Base-by-base conservation (phyloP, 2,329 filamentous ascomycete genomes). In the Fusarium sp. region DNA sequence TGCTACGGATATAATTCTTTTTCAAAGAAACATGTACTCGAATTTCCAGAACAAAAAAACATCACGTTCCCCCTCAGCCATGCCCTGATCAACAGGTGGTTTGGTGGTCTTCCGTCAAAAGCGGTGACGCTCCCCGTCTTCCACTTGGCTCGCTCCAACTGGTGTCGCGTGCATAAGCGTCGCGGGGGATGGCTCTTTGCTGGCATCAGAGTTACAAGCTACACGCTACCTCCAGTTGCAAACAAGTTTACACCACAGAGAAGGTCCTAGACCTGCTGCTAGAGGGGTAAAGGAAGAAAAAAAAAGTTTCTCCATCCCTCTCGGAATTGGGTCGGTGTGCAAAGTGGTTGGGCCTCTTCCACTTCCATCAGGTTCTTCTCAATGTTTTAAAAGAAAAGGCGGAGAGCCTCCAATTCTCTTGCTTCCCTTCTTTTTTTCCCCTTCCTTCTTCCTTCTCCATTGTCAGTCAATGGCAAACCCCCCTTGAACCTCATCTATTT, bases 161-260 rank as follows among this genome's bases (percentile, higher is more conserved):
- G 72, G 69, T 71, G 71, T 74, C 68, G 73, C 73, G 63, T 74
- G 74, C 74, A 74, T 75, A 74, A 74, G 73, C 67, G 71, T 66
- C 61, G 50, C 50, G 65, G 31, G 31, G 58, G 38, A 46, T 49
- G 42, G 3, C 34, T 60, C 38, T 61, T 61, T 42, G 57, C 42
- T 34, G 44, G 25, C 50, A 50, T 51, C 58, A 33, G 25, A 58
- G 44, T 62, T 49, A 25, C 42, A 49, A 49, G 42, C 36, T 18
- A 18, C n/a, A 20, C 10, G 27, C 20, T 46, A 25, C 11, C 4
- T 14, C 4, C 20, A n/a, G 6, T 23, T 58, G 16, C 53, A 50
- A 42, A 34, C 60, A 49, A 58, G 51, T 49, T 36, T 59, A 51
- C 42, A 33, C 31, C 42, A 33, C 31, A 51, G 25, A 53, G 6